These are phyloP conservation scores for Suhomyces choctaworum DNA, from an alignment of 1,139 yeast species.

Conservation along the genomic window DNA sequence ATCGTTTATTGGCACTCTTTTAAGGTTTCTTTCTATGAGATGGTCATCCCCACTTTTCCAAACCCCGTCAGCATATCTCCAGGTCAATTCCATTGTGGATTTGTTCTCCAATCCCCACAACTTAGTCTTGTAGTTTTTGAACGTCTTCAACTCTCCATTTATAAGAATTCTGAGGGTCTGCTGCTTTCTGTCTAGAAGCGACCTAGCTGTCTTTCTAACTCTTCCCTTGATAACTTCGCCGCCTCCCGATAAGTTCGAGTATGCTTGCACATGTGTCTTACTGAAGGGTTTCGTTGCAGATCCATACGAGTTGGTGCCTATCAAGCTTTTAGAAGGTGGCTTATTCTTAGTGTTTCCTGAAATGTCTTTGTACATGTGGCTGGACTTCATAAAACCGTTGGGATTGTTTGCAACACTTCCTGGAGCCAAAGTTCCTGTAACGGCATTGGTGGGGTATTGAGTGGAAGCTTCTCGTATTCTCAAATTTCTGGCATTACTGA, in stretches of 20 bases:
- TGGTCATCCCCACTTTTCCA: conserved; percentile 90
- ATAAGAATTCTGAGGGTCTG: conserved; percentile 68
- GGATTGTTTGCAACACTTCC: conserved; percentile 17
- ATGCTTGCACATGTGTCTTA: conserved; percentile 21
- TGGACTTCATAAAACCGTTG: conserved; percentile 33
- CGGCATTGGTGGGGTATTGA: conserved; percentile 24
- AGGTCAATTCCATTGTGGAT: conserved; percentile 60
- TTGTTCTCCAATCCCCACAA: conserved; percentile 88
- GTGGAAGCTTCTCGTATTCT: conserved; percentile 44
- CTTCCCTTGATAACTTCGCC: conserved; percentile 63
- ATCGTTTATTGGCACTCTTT: conserved; percentile 13
- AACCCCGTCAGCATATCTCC: conserved; percentile 57
- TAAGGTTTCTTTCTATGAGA: conserved; percentile 57
- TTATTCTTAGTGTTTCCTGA: conserved; percentile 40
- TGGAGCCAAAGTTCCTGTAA: conserved; percentile 20
- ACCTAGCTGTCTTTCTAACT: conserved; percentile 53
- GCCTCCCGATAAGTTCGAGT: conserved; percentile 34
- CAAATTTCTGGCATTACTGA: conserved; percentile 43
- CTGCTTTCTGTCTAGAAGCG: conserved; percentile 43
- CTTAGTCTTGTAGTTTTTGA: conserved; percentile 67
- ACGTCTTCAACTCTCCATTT: conserved; percentile 58
- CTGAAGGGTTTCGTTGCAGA: conserved; percentile 20
- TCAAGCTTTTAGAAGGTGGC: conserved; percentile 33
- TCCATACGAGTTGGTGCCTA: conserved; percentile 41
- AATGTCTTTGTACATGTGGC: conserved; percentile 35